phyloP scores from a whole-genome alignment of 331 rosid genomes.

The Quercus lobata region DNA sequence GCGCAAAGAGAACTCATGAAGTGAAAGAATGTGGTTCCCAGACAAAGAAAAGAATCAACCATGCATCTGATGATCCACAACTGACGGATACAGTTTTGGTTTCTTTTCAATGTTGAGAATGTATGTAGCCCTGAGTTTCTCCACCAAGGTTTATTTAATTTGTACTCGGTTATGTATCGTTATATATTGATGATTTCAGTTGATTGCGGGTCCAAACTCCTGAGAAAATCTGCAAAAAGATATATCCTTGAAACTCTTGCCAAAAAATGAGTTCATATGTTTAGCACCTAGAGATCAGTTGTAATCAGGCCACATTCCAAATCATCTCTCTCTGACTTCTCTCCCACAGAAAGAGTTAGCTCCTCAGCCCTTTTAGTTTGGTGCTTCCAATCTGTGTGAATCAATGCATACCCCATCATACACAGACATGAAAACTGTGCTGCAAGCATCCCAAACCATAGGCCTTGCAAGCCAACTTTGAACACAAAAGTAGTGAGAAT shows the following conservation, averaged over 20 bases:
- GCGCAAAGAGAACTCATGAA: too few species aligned
- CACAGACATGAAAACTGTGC: conserved; percentile 70
- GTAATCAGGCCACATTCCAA: conserved; percentile 50
- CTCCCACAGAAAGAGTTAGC: conserved; percentile 24
- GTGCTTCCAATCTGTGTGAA: conserved; percentile 76
- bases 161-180: conserved; percentile 15
- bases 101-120: conserved; percentile 1
- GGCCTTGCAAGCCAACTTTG: conserved; percentile 56
- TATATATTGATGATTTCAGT: neutral
- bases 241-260: neutral
- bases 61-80: neutral
- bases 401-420: conserved; percentile 63
- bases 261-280: neutral
- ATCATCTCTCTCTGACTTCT: conserved; percentile 18
- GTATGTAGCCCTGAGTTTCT: neutral
- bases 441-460: conserved; percentile 81
- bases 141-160: neutral
- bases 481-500: conserved; percentile 48
- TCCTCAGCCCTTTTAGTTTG: conserved; percentile 68
- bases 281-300: conserved; percentile 31
- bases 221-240: too few species aligned
- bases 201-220: too few species aligned
- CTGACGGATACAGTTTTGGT: neutral
- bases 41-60: neutral
- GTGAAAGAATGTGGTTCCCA: neutral